phyloP scores from a whole-genome alignment of 2,329 filamentous ascomycete genomes.

The Alternaria brassicicola region DNA sequence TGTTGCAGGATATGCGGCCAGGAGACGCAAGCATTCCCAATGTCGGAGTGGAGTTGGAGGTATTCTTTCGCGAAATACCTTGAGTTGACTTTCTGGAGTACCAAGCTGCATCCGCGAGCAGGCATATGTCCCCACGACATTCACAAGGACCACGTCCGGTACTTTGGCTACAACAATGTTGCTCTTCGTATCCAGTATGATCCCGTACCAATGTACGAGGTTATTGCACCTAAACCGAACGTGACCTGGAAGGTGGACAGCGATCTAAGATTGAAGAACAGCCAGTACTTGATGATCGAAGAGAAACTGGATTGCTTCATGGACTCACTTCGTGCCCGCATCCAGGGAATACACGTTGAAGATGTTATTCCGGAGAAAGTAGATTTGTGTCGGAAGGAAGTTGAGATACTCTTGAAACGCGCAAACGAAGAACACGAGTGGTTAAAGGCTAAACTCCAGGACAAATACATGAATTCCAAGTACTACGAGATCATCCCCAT shows the following conservation, averaged over 20 bases:
- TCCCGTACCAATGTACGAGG: constrained; percentile 88
- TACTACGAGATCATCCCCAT: constrained; percentile 97
- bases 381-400: constrained; percentile 79
- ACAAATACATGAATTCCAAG: constrained; percentile 89
- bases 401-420: constrained; percentile 77
- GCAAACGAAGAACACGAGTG: constrained; percentile 81
- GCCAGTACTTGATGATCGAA: constrained; percentile 81
- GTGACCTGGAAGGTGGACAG: constrained; percentile 99
- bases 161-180: constrained; percentile 87
- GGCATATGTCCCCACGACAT: constrained; percentile 88
- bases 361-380: constrained; percentile 87
- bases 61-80: constrained; percentile 99
- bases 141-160: constrained; percentile 88
- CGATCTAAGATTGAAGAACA: constrained; percentile 90
- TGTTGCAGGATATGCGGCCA: constrained; percentile 90
- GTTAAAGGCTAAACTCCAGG: constrained; percentile 78
- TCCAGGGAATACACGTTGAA: constrained; percentile 89
- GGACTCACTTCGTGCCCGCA: constrained; percentile 78
- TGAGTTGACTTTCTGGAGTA: constrained; percentile 97
- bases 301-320: constrained; percentile 87
- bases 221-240: constrained; percentile 85
- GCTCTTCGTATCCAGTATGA: constrained; percentile 92
- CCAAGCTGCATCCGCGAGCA: constrained; percentile 74
- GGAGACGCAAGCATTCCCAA: constrained; percentile 85
- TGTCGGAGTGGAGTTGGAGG: constrained; percentile 95